These are phyloP conservation scores for Gonium pectorale DNA, from an alignment of 139 green algal genomes.

Conservation along the genomic window DNA sequence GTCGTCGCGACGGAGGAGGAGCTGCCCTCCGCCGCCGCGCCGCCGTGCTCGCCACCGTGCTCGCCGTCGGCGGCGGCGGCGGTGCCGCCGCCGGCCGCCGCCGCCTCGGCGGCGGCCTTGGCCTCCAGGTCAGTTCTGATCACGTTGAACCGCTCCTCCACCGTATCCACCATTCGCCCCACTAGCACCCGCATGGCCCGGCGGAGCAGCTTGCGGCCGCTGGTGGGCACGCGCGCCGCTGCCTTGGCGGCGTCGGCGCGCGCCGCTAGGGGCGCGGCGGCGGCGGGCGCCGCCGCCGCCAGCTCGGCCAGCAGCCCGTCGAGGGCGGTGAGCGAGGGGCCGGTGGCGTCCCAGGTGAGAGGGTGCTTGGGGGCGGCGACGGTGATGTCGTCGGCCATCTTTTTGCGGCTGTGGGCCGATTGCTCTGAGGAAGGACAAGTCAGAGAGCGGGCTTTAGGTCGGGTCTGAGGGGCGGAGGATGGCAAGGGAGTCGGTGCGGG, in stretches of 20 bases:
- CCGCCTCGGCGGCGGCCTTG: conserved; percentile 26
- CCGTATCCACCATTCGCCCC: not conserved
- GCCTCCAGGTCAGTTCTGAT: conserved; percentile 24
- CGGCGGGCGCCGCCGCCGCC: not conserved
- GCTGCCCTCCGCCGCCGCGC: not conserved
- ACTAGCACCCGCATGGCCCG: conserved; percentile 28
- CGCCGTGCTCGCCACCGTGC: not conserved
- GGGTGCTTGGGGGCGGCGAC: conserved; percentile 38
- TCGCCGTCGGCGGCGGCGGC: not conserved
- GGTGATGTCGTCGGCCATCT: conserved; percentile 14
- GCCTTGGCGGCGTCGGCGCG: conserved; percentile 17
- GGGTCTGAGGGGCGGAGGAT: no score
- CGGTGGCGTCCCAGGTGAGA: not conserved
- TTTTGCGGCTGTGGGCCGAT: no score
- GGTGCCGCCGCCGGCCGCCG: not conserved
- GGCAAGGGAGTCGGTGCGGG: no score
- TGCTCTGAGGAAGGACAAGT: no score
- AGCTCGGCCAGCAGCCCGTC: conserved; percentile 36
- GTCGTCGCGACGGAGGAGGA: not conserved
- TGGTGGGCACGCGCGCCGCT: conserved; percentile 20
- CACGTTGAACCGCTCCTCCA: conserved; percentile 9
- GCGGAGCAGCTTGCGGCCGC: conserved; percentile 7
- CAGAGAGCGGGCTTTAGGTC: no score
- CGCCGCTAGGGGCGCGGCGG: conserved; percentile 1
- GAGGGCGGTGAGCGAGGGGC: not conserved